Evolutionary conservation across 768 basidiomycete species (phyloP), one percentile per base, ranked within the genome.

Genomic region (Boletellus emodensis): DNA sequence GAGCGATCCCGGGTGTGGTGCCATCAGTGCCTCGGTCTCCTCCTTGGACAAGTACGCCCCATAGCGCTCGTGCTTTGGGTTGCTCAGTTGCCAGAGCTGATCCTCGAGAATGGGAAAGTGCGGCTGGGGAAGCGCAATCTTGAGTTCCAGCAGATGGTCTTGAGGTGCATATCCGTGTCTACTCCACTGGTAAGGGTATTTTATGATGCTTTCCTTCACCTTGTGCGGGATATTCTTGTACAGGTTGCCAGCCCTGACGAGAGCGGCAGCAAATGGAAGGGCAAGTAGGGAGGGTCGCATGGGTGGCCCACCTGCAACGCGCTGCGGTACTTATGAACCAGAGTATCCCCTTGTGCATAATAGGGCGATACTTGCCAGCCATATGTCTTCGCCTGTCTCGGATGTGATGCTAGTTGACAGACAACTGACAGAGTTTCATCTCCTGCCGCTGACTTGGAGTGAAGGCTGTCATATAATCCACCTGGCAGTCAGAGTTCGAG

Each of bases 21-120:
- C 73, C 45, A 87, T 75, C 40, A 87, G 69, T 2, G 61, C 72
- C 40, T 87, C 83, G 3, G 83, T 82, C 54, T 88, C 79, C 47
- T 77, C 80, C 64, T 84, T 84, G 48, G 83, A 76, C 37, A 89
- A 66, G 60, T 81, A 72, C 18, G 72, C 68, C 1, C 81, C 82
- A 56, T 82, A 83, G 34, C 78, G 77, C 26, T 61, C 53, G 49
- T 83, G 81, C 40, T 63, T 64, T 0, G 82, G 83, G 59, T 83
- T 72, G 57, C 80, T 82, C n/a, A 82, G 70, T 62, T 83, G 77
- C 61, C 72, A 77, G 4, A 84, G 63, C 38, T 78, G 76, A 33
- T 75, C 63, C 58, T 83, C 80, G 47, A 84, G 61, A 20, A 65
- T 59, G 35, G 63, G 56, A 55, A 82, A 82, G 57, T 79, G 71